Evolutionary conservation across 768 basidiomycete species (phyloP).

Genomic region (Leccinum sublutescens): DNA sequence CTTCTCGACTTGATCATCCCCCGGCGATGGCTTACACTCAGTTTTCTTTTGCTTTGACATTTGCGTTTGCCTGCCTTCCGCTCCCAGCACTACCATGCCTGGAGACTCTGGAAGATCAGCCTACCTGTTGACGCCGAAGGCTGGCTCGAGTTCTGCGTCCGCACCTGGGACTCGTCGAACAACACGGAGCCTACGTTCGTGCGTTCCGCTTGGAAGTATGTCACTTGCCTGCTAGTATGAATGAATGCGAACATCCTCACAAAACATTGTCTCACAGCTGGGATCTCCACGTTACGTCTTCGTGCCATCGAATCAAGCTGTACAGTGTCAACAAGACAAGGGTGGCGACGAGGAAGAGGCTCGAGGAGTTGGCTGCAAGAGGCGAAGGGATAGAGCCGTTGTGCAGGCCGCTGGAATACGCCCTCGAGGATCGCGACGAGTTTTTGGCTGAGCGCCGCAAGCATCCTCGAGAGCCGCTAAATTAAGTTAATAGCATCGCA

Average conservation of each 20-base stretch:
- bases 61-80: background rate
- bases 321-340: slow-evolving; percentile 49
- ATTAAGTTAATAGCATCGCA: background rate
- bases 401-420: slow-evolving; percentile 8
- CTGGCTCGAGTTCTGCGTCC: slow-evolving; percentile 55
- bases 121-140: slow-evolving; percentile 54
- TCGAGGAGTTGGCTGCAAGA: slow-evolving; percentile 39
- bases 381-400: slow-evolving; percentile 32
- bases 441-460: slow-evolving; percentile 3
- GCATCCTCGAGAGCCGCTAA: slow-evolving; percentile 11
- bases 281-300: slow-evolving; percentile 55
- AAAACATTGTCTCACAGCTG: slow-evolving; percentile 35
- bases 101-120: slow-evolving; percentile 52
- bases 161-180: slow-evolving; percentile 57
- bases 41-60: background rate
- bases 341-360: slow-evolving; percentile 42
- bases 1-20: background rate
- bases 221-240: background rate
- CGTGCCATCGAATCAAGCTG: slow-evolving; percentile 51
- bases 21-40: background rate
- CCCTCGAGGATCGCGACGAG: slow-evolving; percentile 9
- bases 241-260: background rate
- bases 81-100: slow-evolving; percentile 50
- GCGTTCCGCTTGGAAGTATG: slow-evolving; percentile 55
- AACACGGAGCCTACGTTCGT: slow-evolving; percentile 57